A percentile compares a stretch with the other conserved stretches of the same genome.
phyloP scores from a whole-genome alignment of 73 alveolate genomes.

The Halteria grandinella region DNA sequence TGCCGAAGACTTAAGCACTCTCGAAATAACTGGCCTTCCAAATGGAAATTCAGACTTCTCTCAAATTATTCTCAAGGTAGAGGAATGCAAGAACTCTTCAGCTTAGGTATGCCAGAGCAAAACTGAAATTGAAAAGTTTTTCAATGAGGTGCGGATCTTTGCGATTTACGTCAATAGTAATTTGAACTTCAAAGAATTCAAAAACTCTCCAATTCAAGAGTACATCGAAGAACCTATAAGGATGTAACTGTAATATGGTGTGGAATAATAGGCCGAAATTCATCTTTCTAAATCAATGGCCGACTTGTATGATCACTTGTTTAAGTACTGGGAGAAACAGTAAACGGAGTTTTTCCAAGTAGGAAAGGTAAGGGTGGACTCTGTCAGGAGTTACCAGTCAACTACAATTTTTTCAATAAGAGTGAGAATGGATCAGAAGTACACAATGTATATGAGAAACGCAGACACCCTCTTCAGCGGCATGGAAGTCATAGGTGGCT shows the following conservation, averaged over 20 bases:
- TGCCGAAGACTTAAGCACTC: no score
- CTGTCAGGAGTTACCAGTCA: neutral
- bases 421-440: neutral
- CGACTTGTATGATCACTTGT: neutral
- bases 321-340: constrained; percentile 1
- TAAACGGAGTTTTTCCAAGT: neutral
- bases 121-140: neutral
- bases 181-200: neutral
- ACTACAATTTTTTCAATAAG: neutral
- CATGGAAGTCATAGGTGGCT: constrained; percentile 27
- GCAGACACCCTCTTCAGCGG: constrained; percentile 13
- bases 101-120: neutral
- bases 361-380: constrained; percentile 14
- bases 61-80: neutral
- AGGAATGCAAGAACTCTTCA: constrained; percentile 13
- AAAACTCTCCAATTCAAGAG: no score
- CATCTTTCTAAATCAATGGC: constrained; percentile 7
- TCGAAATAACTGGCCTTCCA: no score
- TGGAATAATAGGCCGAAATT: constrained; percentile 26
- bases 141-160: neutral
- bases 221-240: no score
- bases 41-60: no score
- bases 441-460: neutral
- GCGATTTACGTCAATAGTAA: constrained; percentile 17
- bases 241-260: no score